Conservation (phyloP, 345 rosid species). For the Punica granatum region DNA sequence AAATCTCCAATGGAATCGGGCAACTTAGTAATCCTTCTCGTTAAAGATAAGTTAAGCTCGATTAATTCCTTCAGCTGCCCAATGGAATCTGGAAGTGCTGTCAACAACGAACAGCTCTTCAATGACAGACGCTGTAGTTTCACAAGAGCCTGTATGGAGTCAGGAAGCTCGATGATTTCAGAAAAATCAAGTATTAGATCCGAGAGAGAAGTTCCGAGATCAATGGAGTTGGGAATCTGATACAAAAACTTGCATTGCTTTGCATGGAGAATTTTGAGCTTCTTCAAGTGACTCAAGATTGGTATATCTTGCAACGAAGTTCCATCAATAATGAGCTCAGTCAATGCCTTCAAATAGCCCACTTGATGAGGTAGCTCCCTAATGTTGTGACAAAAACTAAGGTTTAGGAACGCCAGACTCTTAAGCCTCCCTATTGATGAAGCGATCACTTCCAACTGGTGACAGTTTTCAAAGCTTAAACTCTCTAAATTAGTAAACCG, state of each 20-base stretch:
- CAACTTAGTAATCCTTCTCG: not conserved
- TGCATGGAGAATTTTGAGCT: slow-evolving; percentile 5
- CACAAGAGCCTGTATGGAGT: not conserved
- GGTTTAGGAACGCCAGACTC: not conserved
- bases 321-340: not conserved
- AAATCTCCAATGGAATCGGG: not conserved
- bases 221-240: not conserved
- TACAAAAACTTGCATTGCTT: not conserved
- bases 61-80: not conserved
- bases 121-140: not conserved
- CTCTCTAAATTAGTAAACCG: not conserved
- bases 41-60: not conserved
- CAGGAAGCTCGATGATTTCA: not conserved
- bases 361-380: not conserved
- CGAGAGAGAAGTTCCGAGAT: not conserved
- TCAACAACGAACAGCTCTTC: not conserved
- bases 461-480: not conserved
- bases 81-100: not conserved
- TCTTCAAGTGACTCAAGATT: not conserved
- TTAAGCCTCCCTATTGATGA: not conserved
- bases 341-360: not conserved
- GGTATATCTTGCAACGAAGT: not conserved
- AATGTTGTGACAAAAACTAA: not conserved
- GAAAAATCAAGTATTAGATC: not conserved
- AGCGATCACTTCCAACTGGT: not conserved